Evolutionary conservation across 169 alveolate genomes (phyloP), one percentile per base, ranked within the genome.

Genomic region (Plasmodium gaboni): DNA sequence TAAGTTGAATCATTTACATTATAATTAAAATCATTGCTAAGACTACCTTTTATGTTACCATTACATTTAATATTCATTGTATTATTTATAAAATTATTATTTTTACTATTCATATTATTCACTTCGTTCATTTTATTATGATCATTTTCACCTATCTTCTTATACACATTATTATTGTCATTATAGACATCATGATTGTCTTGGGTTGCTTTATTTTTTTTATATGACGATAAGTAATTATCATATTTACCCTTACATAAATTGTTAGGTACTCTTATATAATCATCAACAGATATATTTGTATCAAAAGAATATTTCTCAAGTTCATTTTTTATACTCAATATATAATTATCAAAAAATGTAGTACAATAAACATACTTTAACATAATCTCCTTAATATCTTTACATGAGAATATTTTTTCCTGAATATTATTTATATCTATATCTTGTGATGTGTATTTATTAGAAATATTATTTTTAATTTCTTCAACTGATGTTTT

Each of bases 371-470:
- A 63, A 19, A 74, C 65, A 53, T 74, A 74, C 64, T 74, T 74
- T 38, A 74, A 17, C 65, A 74, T 55, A 63, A 74, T 74, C 19
- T 74, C 88, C 59, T 74, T 74, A n/a, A 63, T 74, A 74, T 74
- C 68, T 24, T 44, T 55, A 50, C 88, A 74, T 9, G 24, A 69
- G 38, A 74, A 74, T 24, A 67, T 74, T 74, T 74, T 60, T 63
- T 74, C 88, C 22, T 74, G 69, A 22, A 74, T 55, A 63, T 42
- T 44, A 73, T 59, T 73, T 73, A 59, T 57, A 32, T 44, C 60
- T 73, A 73, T 38, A 59, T 60, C 87, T 50, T 24, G 15, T 70
- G 17, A 55, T 24, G 69, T 48, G 48, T 32, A 32, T 17, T 10
- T 26, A 46, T 74, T 74, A 22, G 17, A 13, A 3, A 28, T 22